Conservation (phyloP, 1,284 basidiomycete species). For the Puccinia novopanici region DNA sequence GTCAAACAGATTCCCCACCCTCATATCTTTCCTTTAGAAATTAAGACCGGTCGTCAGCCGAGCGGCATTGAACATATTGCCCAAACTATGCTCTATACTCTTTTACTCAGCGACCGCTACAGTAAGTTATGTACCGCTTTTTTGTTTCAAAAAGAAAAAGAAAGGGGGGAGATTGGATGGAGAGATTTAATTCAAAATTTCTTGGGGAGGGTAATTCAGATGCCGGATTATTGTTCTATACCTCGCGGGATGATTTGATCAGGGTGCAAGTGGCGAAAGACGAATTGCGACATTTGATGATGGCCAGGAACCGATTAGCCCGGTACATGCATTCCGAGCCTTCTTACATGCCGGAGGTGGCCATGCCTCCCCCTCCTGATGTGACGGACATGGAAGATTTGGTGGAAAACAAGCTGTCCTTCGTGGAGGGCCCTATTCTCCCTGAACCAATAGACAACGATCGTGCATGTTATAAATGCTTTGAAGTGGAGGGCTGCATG, state of each 20-base stretch:
- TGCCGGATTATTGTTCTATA: conserved; percentile 91
- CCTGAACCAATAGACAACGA: too few relatives aligned
- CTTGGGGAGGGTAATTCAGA: too few relatives aligned
- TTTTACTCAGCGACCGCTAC: conserved; percentile 87
- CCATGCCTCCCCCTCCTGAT: too few relatives aligned
- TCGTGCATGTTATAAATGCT: too few relatives aligned
- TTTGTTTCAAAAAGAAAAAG: background rate
- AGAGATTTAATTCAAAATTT: too few relatives aligned
- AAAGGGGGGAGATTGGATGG: too few relatives aligned
- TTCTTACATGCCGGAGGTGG: background rate
- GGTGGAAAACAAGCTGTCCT: too few relatives aligned
- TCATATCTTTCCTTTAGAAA: conserved; percentile 74
- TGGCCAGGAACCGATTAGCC: conserved; percentile 82
- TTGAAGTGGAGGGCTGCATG: too few relatives aligned
- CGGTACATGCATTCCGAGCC: conserved; percentile 64
- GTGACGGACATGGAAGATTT: too few relatives aligned
- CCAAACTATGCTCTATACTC: conserved; percentile 94
- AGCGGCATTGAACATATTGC: conserved; percentile 89
- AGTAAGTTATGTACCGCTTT: conserved; percentile 59
- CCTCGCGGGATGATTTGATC: conserved; percentile 83
- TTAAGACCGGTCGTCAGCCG: conserved; percentile 84
- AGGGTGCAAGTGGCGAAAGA: conserved; percentile 74
- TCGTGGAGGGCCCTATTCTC: too few relatives aligned
- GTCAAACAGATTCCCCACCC: background rate
- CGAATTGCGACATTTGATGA: conserved; percentile 80